Conservation (phyloP, 2,329 filamentous ascomycete species). For the Pseudodiploospora longispora region DNA sequence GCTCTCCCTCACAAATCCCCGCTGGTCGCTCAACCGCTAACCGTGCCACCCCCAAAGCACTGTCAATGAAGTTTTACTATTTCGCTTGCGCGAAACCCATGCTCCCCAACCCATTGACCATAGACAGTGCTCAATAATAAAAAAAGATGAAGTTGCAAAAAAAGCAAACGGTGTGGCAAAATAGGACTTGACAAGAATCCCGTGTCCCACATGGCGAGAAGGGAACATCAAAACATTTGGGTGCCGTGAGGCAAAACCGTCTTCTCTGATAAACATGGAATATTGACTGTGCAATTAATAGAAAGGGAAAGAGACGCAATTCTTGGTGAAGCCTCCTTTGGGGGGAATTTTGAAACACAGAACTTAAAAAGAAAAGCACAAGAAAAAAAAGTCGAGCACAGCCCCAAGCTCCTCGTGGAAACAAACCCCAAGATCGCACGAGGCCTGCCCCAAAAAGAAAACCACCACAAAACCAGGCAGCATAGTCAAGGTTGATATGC, state of each 20-base stretch:
- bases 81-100: too few species aligned
- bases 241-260: conserved; percentile 32
- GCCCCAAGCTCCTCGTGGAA: conserved; percentile 1
- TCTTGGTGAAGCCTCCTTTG: conserved; percentile 1
- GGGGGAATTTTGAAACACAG: not conserved
- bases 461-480: not conserved
- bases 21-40: too few species aligned
- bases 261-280: conserved; percentile 22
- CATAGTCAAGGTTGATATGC: not conserved
- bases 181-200: too few species aligned
- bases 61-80: too few species aligned
- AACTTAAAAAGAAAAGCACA: conserved; percentile 2
- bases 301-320: conserved; percentile 6
- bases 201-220: conserved; percentile 1
- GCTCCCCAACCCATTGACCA: too few species aligned
- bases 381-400: conserved; percentile 2
- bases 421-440: not conserved
- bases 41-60: too few species aligned
- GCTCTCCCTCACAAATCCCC: too few species aligned
- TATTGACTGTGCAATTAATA: conserved; percentile 1
- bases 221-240: conserved; percentile 20
- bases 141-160: too few species aligned
- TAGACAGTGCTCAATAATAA: too few species aligned
- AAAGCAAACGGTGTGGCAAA: too few species aligned
- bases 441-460: not conserved